Evolutionary conservation across 78 protist genomes (phyloP).

Genomic region (Cavenderia fasciculata): DNA sequence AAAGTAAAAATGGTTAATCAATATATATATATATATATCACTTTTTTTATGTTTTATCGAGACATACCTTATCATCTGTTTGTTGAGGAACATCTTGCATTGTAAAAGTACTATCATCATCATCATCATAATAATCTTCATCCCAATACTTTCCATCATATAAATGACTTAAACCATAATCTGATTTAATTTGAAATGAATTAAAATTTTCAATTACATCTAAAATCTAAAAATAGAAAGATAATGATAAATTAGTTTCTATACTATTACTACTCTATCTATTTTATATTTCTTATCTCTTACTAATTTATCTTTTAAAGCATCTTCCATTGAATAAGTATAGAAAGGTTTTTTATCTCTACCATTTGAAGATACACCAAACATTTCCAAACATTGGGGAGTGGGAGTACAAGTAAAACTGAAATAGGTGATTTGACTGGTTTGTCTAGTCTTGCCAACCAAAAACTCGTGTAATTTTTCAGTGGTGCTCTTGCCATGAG

Average conservation of each 20-base stretch:
- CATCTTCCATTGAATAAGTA: conserved; percentile 67
- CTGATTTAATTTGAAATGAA: neutral
- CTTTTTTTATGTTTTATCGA: no score
- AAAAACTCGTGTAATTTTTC: conserved; percentile 55
- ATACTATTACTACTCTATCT: neutral
- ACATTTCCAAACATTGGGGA: conserved; percentile 64
- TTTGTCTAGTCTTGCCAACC: conserved; percentile 23
- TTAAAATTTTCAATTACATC: conserved; percentile 32
- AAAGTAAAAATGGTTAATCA: no score
- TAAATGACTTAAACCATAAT: neutral
- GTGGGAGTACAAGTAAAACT: conserved; percentile 77
- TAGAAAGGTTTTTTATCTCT: conserved; percentile 52
- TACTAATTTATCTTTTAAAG: conserved; percentile 36
- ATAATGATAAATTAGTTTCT: no score
- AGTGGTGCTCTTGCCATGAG: conserved; percentile 70
- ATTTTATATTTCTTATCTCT: neutral
- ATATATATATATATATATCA: no score
- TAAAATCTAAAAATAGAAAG: conserved; percentile 4
- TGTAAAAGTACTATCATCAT: neutral
- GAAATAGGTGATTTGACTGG: conserved; percentile 57
- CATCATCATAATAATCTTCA: conserved; percentile 23
- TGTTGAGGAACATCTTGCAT: no score
- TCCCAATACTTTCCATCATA: conserved; percentile 5
- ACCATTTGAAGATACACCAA: conserved; percentile 39
- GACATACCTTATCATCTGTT: no score